Evolutionary conservation across 768 basidiomycete genomes (phyloP), one percentile per base, ranked within the genome.

Genomic region (Leccinellum albellum): DNA sequence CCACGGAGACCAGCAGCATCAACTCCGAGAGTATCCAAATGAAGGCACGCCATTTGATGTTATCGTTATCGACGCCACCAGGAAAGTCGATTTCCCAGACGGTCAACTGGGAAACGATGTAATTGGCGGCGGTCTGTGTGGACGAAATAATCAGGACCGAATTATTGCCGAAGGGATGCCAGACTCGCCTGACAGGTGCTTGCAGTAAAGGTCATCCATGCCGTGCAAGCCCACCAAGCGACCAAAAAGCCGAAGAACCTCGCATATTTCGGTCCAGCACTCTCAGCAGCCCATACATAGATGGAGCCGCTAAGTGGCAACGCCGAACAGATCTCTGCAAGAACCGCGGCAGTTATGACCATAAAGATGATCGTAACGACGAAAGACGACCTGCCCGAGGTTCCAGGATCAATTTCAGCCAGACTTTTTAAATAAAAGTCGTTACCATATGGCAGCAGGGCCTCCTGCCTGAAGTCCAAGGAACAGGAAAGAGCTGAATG

Each of bases 141-240:
- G 23, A 42, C 26, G 56, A 45, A 32, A 52, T 31, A 9, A 56
- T 20, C 32, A 32, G 23, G 15, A 26, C n/a, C 24, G 33, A 8
- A 15, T 10, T 28, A 6, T 15, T 4, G 12, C 32, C 15, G 23
- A 35, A 56, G 28, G 24, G 45, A 49, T 48, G 1, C 58, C 17
- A 12, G 15, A 28, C 81, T 33, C 46, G 88, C 93, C 76, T 94
- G 91, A 57, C 89, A 92, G 66, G 92, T 94, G 26, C 88, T 84
- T 9, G 94, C 94, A 40, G 85, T 80, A 64, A 94, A 96, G 0
- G 94, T 95, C 83, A 93, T 93, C 94, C 94, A 96, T n/a, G 93
- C 94, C 1, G 92, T 94, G 56, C 86, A 87, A 14, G 90, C 79
- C 93, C 93, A 96, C 89, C 90, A 96, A 29, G 93, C 93, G 15